Percentiles rank a stretch among this genome's conserved stretches.
Conservation (phyloP, 768 basidiomycete genomes). For the Serpula lacrymans region DNA sequence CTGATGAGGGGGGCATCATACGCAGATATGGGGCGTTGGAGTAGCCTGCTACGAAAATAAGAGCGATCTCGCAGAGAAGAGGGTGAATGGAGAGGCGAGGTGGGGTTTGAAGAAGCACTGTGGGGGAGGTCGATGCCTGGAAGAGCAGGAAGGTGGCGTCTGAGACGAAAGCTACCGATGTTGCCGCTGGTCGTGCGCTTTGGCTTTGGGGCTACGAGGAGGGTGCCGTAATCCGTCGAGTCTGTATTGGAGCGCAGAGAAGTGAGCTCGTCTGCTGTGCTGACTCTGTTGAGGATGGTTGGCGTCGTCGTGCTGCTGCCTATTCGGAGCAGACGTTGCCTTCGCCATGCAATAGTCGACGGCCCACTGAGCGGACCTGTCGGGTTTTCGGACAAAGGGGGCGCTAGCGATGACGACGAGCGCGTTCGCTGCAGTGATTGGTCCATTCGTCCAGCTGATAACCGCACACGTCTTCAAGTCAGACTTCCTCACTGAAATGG, state of each 20-base stretch:
- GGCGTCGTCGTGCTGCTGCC: slow-evolving; percentile 25
- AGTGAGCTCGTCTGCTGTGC: slow-evolving; percentile 30
- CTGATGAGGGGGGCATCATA: slow-evolving; percentile 53
- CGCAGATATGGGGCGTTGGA: slow-evolving; percentile 66
- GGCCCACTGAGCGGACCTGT: slow-evolving; percentile 44
- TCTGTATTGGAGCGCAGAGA: slow-evolving; percentile 28
- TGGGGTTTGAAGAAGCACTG: slow-evolving; percentile 35
- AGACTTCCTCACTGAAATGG: too few relatives aligned
- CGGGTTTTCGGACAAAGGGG: slow-evolving; percentile 12
- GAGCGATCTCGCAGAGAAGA: slow-evolving; percentile 29
- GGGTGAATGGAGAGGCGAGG: slow-evolving; percentile 30
- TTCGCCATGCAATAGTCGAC: slow-evolving; percentile 56
- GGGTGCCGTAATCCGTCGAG: slow-evolving; percentile 54
- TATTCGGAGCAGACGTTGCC: slow-evolving; percentile 57
- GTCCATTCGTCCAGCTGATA: too few relatives aligned
- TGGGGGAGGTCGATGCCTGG: slow-evolving; percentile 32
- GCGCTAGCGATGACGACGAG: slow-evolving; percentile 15
- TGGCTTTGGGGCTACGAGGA: slow-evolving; percentile 26
- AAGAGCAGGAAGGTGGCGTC: slow-evolving; percentile 36
- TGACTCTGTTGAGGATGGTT: slow-evolving; percentile 5
- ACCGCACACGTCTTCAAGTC: too few relatives aligned
- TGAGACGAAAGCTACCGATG: slow-evolving; percentile 28
- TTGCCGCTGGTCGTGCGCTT: slow-evolving; percentile 6
- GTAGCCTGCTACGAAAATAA: slow-evolving; percentile 36
- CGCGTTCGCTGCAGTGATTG: slow-evolving; percentile 11